A percentile compares a stretch with the other conserved stretches of the same genome.
These are phyloP conservation scores for Bauhinia variegata DNA, from an alignment of 306 rosid genomes.

Conservation along the genomic window DNA sequence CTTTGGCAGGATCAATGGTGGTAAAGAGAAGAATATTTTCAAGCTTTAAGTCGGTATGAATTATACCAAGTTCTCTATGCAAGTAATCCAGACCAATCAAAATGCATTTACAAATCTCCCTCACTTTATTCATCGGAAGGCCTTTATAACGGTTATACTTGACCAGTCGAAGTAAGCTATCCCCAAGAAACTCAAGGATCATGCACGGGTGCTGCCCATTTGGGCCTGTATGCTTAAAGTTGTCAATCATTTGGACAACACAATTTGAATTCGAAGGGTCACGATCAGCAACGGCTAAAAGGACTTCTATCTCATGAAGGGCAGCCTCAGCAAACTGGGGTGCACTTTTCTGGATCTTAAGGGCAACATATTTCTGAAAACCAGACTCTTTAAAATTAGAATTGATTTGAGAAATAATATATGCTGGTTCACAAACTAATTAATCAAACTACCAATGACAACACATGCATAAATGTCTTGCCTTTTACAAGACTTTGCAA, in stretches of 20 bases:
- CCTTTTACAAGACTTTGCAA: not conserved
- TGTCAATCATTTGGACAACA: constrained; percentile 79
- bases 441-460: constrained; percentile 1
- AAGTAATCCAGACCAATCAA: constrained; percentile 86
- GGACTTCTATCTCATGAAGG: constrained; percentile 85
- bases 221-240: constrained; percentile 92
- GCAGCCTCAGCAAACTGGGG: constrained; percentile 93
- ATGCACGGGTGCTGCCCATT: constrained; percentile 96
- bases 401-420: constrained; percentile 1
- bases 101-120: constrained; percentile 81
- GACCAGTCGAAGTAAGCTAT: constrained; percentile 86
- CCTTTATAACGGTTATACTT: constrained; percentile 77
- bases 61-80: constrained; percentile 87
- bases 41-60: constrained; percentile 89
- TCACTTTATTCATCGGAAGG: constrained; percentile 72
- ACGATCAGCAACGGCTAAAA: constrained; percentile 67
- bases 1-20: constrained; percentile 83
- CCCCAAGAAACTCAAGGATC: constrained; percentile 98
- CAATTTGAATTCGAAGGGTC: constrained; percentile 75
- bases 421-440: constrained; percentile 7
- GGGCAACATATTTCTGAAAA: constrained; percentile 81
- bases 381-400: constrained; percentile 25
- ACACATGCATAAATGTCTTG: constrained; percentile 15
- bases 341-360: constrained; percentile 97
- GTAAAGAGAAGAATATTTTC: constrained; percentile 87